phyloP scores from a whole-genome alignment of 352 stramenopile genomes.

The Pilasporangium apinafurcum region DNA sequence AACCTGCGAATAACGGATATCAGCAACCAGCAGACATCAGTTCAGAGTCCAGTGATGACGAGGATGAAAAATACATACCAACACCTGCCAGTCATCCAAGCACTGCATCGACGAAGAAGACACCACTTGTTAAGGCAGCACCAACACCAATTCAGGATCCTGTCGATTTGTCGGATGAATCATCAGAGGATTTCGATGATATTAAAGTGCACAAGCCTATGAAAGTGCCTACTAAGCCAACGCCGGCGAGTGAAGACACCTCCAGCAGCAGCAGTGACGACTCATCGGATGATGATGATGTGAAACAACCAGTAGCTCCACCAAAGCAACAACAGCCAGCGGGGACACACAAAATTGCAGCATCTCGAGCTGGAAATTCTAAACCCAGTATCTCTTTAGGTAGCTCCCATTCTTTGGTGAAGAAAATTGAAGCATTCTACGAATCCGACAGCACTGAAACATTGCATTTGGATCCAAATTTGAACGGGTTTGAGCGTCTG shows the following conservation, averaged over 20 bases:
- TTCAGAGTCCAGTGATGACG: conserved; percentile 37
- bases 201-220: conserved; percentile 1
- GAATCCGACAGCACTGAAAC: conserved; percentile 32
- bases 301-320: neutral
- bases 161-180: neutral
- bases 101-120: conserved; percentile 19
- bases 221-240: no score
- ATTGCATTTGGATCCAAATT: conserved; percentile 63
- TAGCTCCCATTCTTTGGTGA: conserved; percentile 77
- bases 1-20: no score
- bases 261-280: no score
- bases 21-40: conserved; percentile 14
- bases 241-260: no score
- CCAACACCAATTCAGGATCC: neutral
- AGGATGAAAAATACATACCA: conserved; percentile 13
- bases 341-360: conserved; percentile 3
- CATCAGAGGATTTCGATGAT: conserved; percentile 19
- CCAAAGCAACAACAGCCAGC: conserved; percentile 3
- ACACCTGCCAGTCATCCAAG: conserved; percentile 17
- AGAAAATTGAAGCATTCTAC: conserved; percentile 71
- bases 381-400: conserved; percentile 42
- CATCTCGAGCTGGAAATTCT: conserved; percentile 2
- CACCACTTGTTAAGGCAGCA: no score
- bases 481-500: conserved; percentile 81
- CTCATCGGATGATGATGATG: conserved; percentile 7